phyloP scores from a whole-genome alignment of 208 protist species.

The Trypanosoma boissoni region DNA sequence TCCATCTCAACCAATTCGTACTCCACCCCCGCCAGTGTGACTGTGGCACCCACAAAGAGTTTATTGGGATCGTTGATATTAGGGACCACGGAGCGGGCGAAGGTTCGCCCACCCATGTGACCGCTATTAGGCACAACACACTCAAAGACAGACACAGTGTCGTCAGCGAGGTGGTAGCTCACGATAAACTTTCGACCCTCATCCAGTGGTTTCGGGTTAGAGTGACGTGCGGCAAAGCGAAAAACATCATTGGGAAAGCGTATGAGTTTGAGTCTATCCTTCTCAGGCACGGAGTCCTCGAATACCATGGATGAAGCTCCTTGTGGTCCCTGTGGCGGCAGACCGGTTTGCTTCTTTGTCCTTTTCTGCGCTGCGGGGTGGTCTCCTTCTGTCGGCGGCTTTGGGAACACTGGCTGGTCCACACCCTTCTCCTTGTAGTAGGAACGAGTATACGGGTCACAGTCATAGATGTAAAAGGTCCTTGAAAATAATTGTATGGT shows the following conservation, averaged over 20 bases:
- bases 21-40: constrained; percentile 59
- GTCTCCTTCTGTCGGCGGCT: constrained; percentile 44
- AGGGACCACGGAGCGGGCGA: constrained; percentile 76
- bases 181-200: constrained; percentile 79
- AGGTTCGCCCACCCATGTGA: constrained; percentile 90
- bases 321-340: not conserved
- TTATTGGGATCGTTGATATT: constrained; percentile 52
- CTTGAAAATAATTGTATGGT: constrained; percentile 78
- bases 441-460: constrained; percentile 88
- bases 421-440: constrained; percentile 75
- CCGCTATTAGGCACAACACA: constrained; percentile 88
- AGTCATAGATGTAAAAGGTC: constrained; percentile 91
- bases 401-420: constrained; percentile 25
- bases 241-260: constrained; percentile 88
- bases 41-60: constrained; percentile 68
- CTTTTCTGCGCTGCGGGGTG: constrained; percentile 18
- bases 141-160: constrained; percentile 94
- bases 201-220: constrained; percentile 53
- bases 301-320: constrained; percentile 79
- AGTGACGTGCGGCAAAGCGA: constrained; percentile 80
- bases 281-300: constrained; percentile 40
- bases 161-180: constrained; percentile 94
- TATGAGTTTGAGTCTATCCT: constrained; percentile 83
- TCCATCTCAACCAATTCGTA: constrained; percentile 73
- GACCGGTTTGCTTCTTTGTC: constrained; percentile 19